Evolutionary conservation across 306 rosid species (phyloP).

Genomic region (Erythrophleum fordii): DNA sequence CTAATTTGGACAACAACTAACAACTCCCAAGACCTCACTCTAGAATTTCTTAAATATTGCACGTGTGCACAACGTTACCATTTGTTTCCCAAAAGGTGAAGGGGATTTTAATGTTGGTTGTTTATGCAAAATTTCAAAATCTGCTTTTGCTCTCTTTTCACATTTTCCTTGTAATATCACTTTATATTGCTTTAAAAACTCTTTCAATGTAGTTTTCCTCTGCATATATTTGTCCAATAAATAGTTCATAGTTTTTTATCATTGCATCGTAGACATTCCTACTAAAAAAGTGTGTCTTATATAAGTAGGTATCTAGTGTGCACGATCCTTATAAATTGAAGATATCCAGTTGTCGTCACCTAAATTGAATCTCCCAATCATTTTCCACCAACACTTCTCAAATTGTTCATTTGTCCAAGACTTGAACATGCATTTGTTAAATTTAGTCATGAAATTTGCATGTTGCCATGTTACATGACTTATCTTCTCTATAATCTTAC

Average conservation of each 20-base stretch:
- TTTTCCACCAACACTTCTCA: constrained; percentile 73
- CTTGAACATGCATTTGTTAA: constrained; percentile 65
- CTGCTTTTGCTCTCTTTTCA: constrained; percentile 83
- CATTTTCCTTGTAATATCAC: constrained; percentile 62
- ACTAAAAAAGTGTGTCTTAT: constrained; percentile 60
- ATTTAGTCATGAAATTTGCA: constrained; percentile 61
- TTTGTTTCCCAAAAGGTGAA: constrained; percentile 80
- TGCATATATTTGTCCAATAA: constrained; percentile 71
- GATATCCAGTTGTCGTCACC: constrained; percentile 58
- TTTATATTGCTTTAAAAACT: constrained; percentile 69
- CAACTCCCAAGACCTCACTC: constrained; percentile 76
- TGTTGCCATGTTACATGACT: constrained; percentile 51
- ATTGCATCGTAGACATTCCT: constrained; percentile 69
- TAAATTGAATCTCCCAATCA: constrained; percentile 60
- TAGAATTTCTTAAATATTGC: constrained; percentile 75
- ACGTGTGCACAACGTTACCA: constrained; percentile 63
- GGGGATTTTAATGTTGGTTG: constrained; percentile 68
- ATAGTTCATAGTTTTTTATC: constrained; percentile 66
- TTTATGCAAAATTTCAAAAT: constrained; percentile 69
- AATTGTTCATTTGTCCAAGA: constrained; percentile 74
- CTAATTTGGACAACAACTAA: constrained; percentile 78
- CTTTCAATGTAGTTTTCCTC: constrained; percentile 70
- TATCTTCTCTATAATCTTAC: constrained; percentile 69
- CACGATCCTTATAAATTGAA: constrained; percentile 59
- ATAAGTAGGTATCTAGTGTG: constrained; percentile 64